Evolutionary conservation across 2,329 filamentous ascomycete genomes (phyloP), one percentile per base, ranked within the genome.

Genomic region (Fusarium sp.): DNA sequence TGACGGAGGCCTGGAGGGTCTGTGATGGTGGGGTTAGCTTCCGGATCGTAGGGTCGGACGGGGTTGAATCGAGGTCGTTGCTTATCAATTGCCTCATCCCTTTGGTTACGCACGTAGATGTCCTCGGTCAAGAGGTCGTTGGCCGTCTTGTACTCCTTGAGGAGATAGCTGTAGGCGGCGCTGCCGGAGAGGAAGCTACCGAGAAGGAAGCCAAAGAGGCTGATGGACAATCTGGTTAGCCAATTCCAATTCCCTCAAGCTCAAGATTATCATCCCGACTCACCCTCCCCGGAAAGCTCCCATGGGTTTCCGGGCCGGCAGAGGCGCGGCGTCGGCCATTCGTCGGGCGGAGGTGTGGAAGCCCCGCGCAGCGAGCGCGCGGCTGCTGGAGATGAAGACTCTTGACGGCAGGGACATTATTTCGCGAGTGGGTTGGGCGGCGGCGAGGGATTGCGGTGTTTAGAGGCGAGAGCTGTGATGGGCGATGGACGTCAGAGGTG

Each of bases 41-140:
- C 11, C 36, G 31, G 6, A 36, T 6, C 25, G 27, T 31, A 25
- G n/a, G 14, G 33, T 16, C 25, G 20, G 16, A n/a, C 46, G 29
- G 27, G 6, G 7, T 50, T 49, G 31, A 25, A 62, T 62, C 31
- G 60, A 27, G 38, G 29, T 16, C 33, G 11, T 25, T 42, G 14
- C 46, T 33, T 53, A 42, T 60, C 58, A 44, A 60, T 57, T 57
- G 58, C 42, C 56, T 50, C 33, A 20, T 64, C 58, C 40, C 38
- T 31, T 40, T 64, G 59, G 62, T 54, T 46, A 90, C 93, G 81
- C 87, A 97, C 95, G 82, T 95, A 95, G 79, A 98, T 97, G 81
- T 98, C 95, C 82, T 97, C 93, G 66, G 91, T 95, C 81, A 98
- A 84, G 77, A 97, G 87, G 82, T 97, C 92, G 83, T 97, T 98